Conservation (phyloP, 345 rosid species). For the Melaleuca quinquenervia region DNA sequence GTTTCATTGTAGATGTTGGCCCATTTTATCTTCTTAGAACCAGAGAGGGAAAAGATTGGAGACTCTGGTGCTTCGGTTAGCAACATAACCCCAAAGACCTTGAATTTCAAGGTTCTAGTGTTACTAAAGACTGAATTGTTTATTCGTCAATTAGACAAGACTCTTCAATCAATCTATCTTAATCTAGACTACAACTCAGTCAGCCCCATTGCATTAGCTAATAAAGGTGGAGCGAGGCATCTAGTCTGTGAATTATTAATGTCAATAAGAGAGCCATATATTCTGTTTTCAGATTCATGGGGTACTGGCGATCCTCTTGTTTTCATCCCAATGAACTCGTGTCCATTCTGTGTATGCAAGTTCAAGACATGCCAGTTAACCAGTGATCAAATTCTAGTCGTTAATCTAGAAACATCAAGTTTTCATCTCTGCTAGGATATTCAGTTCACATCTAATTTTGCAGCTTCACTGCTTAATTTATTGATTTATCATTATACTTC, state of each 20-base stretch:
- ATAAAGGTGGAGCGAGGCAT: background rate
- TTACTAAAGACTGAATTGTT: background rate
- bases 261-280: background rate
- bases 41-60: background rate
- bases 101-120: background rate
- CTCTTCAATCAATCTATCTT: background rate
- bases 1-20: background rate
- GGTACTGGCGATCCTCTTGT: background rate
- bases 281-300: background rate
- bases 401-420: background rate
- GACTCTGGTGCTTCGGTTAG: background rate
- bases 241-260: background rate
- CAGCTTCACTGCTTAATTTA: background rate
- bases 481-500: background rate
- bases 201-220: background rate
- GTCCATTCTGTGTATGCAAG: background rate
- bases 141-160: background rate
- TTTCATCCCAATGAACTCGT: background rate
- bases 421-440: background rate
- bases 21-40: background rate
- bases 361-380: background rate
- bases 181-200: background rate
- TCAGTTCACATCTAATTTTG: background rate
- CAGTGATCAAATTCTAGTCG: background rate
- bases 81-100: background rate